Percentiles rank a stretch among this genome's conserved stretches.
Evolutionary conservation across 768 basidiomycete genomes (phyloP).

Genomic region (Tricholoma saponaceum): DNA sequence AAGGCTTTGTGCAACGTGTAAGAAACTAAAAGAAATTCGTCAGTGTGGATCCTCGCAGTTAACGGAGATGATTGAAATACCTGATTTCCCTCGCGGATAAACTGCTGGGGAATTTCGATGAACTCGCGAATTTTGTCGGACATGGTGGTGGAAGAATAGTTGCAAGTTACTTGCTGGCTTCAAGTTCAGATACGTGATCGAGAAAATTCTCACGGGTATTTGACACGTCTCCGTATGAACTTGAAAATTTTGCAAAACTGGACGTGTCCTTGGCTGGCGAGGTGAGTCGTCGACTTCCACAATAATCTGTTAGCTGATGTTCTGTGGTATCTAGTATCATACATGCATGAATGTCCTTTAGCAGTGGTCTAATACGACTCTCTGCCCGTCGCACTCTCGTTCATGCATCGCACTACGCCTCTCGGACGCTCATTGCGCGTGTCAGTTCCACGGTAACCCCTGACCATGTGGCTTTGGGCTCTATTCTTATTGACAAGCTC

Average conservation of each 20-base stretch:
- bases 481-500: conserved; percentile 20
- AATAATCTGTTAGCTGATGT: neutral
- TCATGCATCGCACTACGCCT: conserved; percentile 10
- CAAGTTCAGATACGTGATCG: conserved; percentile 6
- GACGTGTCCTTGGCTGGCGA: conserved; percentile 2
- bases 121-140: conserved; percentile 90
- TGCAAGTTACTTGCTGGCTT: conserved; percentile 27
- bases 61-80: conserved; percentile 36
- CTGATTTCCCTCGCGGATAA: conserved; percentile 90
- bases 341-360: conserved; percentile 64
- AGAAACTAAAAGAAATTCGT: conserved; percentile 64
- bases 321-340: conserved; percentile 13
- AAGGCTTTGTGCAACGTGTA: conserved; percentile 96
- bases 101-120: conserved; percentile 87
- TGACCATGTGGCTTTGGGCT: conserved; percentile 7
- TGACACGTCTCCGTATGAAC: conserved; percentile 27
- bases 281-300: conserved; percentile 3
- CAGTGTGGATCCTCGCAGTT: neutral
- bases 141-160: conserved; percentile 46
- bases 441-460: conserved; percentile 8
- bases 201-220: conserved; percentile 27
- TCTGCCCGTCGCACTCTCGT: conserved; percentile 21
- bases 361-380: conserved; percentile 37
- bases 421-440: conserved; percentile 13
- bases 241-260: conserved; percentile 15